Base-by-base conservation (phyloP, 1,139 yeast species). In the Geotrichum restrictum region DNA sequence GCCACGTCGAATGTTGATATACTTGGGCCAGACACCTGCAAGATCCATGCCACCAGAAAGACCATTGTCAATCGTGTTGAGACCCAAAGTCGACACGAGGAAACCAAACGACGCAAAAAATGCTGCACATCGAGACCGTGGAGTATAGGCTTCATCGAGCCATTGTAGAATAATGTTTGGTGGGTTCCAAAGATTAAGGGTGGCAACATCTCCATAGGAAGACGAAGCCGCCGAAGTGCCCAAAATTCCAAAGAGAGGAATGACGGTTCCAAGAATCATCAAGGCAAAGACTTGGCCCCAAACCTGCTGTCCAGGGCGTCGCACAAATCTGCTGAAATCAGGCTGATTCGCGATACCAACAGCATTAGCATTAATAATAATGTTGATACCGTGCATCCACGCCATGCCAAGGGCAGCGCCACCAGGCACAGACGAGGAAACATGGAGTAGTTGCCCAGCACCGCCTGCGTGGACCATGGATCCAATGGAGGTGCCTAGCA, bases 41-140 rank as follows among this genome's bases (percentile, higher is more conserved):
- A 75, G 56, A 58, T 74, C 78, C 68, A 75, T 74, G 45, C 77
- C 78, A 37, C 76, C 76, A 49, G 75, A 67, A 47, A 72, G 68
- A 45, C 75, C 76, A 57, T 74, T 74, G 41, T 73, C 77, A 51
- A 74, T 68, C 41, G 70, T 63, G 55, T 73, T 74, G 49, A 73
- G 63, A 24, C 64, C 71, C 54, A 65, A 61, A 52, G 63, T 75
- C 46, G 70, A 73, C 48, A 60, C 53, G 19, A 65, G 55, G 56
- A 73, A 68, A 1, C 67, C 64, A 6, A 71, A 48, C n/a, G 71
- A 72, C 36, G 65, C 56, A 59, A 73, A 73, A 57, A 71, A 72
- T 8, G 72, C 68, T 11, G 73, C 76, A 39, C 73, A 72, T 56
- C 77, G 64, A 19, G 68, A 57, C 21, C 62, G 60, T n/a, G 74